A percentile compares a stretch with the other conserved stretches of the same genome.
These are phyloP conservation scores for Penicillium cosmopolitanum DNA, from an alignment of 495 filamentous ascomycete genomes.

Conservation along the genomic window DNA sequence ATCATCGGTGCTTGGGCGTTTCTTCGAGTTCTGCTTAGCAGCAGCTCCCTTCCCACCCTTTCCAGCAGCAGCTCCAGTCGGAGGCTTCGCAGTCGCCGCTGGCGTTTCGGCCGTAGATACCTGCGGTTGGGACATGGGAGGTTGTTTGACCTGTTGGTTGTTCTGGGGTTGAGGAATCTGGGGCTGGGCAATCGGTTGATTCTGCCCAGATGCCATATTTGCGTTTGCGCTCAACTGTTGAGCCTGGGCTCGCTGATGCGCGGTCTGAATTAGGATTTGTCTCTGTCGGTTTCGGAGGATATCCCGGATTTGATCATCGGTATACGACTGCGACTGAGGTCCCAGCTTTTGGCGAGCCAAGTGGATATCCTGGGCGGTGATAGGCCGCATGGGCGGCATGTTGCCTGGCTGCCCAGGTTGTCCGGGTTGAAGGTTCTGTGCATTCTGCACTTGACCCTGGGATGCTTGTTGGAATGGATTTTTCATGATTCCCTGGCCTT, in stretches of 20 bases:
- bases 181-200: slow-evolving; percentile 43
- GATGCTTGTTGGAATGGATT: slow-evolving; percentile 29
- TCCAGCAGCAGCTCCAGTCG: slow-evolving; percentile 22
- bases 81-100: slow-evolving; percentile 24
- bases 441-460: slow-evolving; percentile 40
- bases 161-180: slow-evolving; percentile 30
- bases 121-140: slow-evolving; percentile 29
- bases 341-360: slow-evolving; percentile 45
- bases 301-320: slow-evolving; percentile 59
- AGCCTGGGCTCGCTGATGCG: slow-evolving; percentile 32
- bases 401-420: slow-evolving; percentile 19
- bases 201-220: slow-evolving; percentile 31
- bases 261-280: slow-evolving; percentile 36
- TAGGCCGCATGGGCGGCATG: slow-evolving; percentile 39
- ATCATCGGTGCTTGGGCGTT: slow-evolving; percentile 68
- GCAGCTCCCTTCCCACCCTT: slow-evolving; percentile 34
- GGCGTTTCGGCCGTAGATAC: slow-evolving; percentile 17
- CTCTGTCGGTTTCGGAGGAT: slow-evolving; percentile 43
- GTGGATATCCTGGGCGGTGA: slow-evolving; percentile 51
- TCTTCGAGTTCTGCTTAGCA: slow-evolving; percentile 48
- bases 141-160: slow-evolving; percentile 28
- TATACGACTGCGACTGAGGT: slow-evolving; percentile 38
- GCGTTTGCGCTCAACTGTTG: slow-evolving; percentile 31
- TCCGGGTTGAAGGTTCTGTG: slow-evolving; percentile 36
- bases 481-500: slow-evolving; percentile 26